Percentiles rank a stretch among this genome's conserved stretches.
Conservation (phyloP, 2,329 filamentous ascomycete species). For the Scedosporium dehoogii region DNA sequence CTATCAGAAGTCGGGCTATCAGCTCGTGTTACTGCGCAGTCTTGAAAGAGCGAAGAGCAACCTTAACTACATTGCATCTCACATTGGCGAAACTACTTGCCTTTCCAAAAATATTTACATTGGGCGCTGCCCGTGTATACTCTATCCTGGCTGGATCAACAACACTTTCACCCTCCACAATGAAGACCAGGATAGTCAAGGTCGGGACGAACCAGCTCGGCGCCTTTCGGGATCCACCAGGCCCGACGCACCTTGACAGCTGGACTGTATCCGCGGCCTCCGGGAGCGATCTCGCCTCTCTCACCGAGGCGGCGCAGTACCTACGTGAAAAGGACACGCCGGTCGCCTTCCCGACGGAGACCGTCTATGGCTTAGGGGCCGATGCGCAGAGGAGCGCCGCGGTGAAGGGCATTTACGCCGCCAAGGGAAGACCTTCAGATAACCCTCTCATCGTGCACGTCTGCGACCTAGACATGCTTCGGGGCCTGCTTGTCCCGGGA, state of each 20-base stretch:
- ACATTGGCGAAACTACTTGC: conserved; percentile 1
- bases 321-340: conserved; percentile 59
- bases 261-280: conserved; percentile 29
- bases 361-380: conserved; percentile 93
- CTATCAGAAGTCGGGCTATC: too few species aligned
- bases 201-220: conserved; percentile 24
- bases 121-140: conserved; percentile 3
- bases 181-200: conserved; percentile 30
- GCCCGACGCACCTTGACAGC: conserved; percentile 24
- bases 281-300: conserved; percentile 23
- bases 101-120: not conserved
- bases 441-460: conserved; percentile 95
- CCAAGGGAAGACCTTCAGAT: conserved; percentile 83
- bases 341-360: conserved; percentile 94
- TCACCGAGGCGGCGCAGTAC: conserved; percentile 56
- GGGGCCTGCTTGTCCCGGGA: conserved; percentile 41
- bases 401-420: conserved; percentile 84
- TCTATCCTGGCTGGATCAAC: not conserved
- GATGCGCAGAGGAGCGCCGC: conserved; percentile 80
- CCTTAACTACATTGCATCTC: not conserved
- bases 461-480: conserved; percentile 68
- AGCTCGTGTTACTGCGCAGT: too few species aligned
- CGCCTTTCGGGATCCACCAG: conserved; percentile 19
- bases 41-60: too few species aligned
- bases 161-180: conserved; percentile 11